phyloP scores from a whole-genome alignment of 148 eudicot genomes.

The Rhododendron henanense region DNA sequence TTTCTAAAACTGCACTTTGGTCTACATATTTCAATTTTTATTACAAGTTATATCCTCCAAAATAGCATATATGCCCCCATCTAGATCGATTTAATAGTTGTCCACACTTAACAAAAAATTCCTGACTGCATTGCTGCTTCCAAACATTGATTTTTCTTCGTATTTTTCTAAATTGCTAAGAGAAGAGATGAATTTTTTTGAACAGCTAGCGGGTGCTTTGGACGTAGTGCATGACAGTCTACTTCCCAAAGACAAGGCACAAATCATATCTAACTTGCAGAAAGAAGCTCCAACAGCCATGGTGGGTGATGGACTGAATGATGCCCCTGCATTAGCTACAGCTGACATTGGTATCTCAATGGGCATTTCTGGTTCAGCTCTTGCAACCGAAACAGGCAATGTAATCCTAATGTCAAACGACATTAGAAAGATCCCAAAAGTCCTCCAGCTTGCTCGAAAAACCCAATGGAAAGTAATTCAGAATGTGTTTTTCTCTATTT shows the following conservation, averaged over 20 bases:
- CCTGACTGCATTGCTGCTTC: neutral
- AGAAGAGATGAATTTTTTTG: neutral
- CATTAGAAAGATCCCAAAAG: slow-evolving; percentile 63
- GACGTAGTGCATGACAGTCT: slow-evolving; percentile 68
- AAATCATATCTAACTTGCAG: slow-evolving; percentile 53
- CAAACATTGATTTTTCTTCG: neutral
- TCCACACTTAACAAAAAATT: neutral
- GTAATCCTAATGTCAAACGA: slow-evolving; percentile 88
- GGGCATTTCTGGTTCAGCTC: slow-evolving; percentile 95
- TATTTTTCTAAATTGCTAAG: too few species aligned
- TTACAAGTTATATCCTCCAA: neutral
- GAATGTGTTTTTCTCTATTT: slow-evolving; percentile 56
- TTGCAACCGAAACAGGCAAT: slow-evolving; percentile 84
- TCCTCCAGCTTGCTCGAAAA: slow-evolving; percentile 48
- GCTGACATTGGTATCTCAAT: slow-evolving; percentile 92
- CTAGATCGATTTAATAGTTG: neutral
- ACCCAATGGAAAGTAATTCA: slow-evolving; percentile 57
- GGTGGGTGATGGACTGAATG: slow-evolving; percentile 97
- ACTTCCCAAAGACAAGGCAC: slow-evolving; percentile 79
- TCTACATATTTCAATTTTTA: neutral
- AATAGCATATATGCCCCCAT: neutral
- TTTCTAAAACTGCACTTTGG: neutral
- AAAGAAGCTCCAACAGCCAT: slow-evolving; percentile 57
- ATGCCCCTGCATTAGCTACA: slow-evolving; percentile 89
- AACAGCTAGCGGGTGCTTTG: slow-evolving; percentile 64